These are phyloP conservation scores for Oidium heveae DNA, from an alignment of 2,329 filamentous ascomycete genomes.

Conservation along the genomic window DNA sequence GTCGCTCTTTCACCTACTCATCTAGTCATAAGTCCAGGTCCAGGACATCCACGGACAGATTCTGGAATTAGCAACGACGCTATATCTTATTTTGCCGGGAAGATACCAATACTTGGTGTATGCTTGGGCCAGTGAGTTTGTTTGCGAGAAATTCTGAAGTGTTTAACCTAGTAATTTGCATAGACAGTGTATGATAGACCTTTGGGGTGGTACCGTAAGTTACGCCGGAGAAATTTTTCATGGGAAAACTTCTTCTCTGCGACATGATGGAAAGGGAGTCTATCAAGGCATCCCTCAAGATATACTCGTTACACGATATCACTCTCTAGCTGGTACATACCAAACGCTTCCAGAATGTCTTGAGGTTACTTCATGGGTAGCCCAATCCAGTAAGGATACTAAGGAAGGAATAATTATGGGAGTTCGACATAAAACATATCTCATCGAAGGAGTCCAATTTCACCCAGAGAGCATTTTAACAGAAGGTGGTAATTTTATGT, in stretches of 20 bases:
- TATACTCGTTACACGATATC: conserved; percentile 79
- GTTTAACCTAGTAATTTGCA: neutral
- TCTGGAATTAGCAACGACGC: conserved; percentile 83
- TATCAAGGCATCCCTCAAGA: conserved; percentile 59
- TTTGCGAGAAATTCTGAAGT: neutral
- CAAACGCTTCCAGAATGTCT: conserved; percentile 64
- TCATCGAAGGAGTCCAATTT: conserved; percentile 92
- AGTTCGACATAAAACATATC: conserved; percentile 72
- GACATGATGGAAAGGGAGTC: conserved; percentile 77
- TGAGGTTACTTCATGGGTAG: conserved; percentile 78
- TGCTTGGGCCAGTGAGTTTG: conserved; percentile 76
- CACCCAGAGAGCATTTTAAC: conserved; percentile 95
- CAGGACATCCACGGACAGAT: conserved; percentile 75
- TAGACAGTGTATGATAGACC: conserved; percentile 84
- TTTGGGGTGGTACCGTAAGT: conserved; percentile 74
- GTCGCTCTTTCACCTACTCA: conserved; percentile 71
- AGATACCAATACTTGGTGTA: conserved; percentile 87
- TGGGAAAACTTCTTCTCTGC: conserved; percentile 80
- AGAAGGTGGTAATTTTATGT: conserved; percentile 65
- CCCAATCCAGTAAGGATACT: conserved; percentile 43
- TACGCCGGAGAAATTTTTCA: conserved; percentile 92
- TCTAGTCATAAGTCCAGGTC: conserved; percentile 81
- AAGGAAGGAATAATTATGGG: conserved; percentile 89
- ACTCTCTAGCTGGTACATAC: conserved; percentile 83
- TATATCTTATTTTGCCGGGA: conserved; percentile 75